Evolutionary conservation across 2,329 filamentous ascomycete genomes (phyloP).

Genomic region (Colletotrichum chrysophilum): DNA sequence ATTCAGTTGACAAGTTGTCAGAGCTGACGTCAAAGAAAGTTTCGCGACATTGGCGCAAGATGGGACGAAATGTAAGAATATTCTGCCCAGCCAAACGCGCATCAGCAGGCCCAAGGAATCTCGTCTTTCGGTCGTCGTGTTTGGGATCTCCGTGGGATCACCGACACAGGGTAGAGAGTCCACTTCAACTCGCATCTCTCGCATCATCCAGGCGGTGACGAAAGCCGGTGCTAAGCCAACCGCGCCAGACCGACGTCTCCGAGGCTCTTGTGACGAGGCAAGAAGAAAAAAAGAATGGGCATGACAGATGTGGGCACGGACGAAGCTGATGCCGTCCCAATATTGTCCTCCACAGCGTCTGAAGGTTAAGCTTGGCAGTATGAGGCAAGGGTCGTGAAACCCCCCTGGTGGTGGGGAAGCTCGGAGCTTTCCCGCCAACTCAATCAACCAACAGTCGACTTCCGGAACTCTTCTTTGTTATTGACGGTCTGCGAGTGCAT

Average conservation of each 20-base stretch:
- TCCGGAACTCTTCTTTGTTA: neutral
- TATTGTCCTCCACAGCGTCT: conserved; percentile 1
- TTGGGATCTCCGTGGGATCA: conserved; percentile 16
- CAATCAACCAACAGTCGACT: neutral
- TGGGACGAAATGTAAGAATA: neutral
- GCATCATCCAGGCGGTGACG: neutral
- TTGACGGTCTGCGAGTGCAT: neutral
- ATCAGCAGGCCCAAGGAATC: neutral
- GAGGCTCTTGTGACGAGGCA: neutral
- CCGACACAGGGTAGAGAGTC: neutral
- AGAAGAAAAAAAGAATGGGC: neutral
- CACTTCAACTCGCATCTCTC: neutral
- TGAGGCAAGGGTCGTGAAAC: conserved; percentile 21
- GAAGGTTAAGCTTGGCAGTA: conserved; percentile 20
- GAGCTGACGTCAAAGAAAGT: neutral
- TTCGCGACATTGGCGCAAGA: neutral
- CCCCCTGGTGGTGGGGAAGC: conserved; percentile 1
- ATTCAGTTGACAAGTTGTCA: conserved; percentile 4
- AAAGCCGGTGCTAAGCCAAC: neutral
- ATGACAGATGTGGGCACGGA: conserved; percentile 9
- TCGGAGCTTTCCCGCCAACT: conserved; percentile 10
- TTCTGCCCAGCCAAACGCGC: neutral
- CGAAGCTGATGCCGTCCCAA: conserved; percentile 1
- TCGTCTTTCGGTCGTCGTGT: neutral
- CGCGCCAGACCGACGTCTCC: neutral